phyloP scores from a whole-genome alignment of 1,284 basidiomycete species.

The Exobasidium cylindrosporum region DNA sequence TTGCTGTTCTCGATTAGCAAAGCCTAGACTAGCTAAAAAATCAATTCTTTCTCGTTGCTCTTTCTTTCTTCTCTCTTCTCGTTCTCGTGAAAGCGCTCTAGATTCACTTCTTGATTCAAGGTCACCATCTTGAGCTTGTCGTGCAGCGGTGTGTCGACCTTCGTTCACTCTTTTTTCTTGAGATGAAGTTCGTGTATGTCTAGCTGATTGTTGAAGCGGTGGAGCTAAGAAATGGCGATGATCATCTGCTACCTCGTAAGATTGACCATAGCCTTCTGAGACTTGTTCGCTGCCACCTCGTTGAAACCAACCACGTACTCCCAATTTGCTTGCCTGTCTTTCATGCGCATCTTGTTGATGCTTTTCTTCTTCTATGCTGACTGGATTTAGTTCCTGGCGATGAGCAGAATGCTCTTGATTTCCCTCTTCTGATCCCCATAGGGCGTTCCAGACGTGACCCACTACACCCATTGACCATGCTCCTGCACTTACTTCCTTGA shows the following conservation, averaged over 20 bases:
- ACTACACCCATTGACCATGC: conserved; percentile 4
- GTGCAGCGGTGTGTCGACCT: conserved; percentile 9
- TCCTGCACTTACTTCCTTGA: not conserved
- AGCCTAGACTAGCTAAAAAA: conserved; percentile 7
- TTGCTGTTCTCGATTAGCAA: not conserved
- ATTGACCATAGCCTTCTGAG: not conserved
- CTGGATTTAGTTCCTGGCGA: not conserved
- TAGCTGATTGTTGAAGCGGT: too few relatives aligned
- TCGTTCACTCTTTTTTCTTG: conserved; percentile 6
- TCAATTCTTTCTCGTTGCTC: conserved; percentile 7
- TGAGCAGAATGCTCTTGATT: not conserved
- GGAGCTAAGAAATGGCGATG: not conserved
- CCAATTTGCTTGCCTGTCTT: not conserved
- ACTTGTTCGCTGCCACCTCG: not conserved
- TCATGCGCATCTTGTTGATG: not conserved
- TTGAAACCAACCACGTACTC: conserved; percentile 13
- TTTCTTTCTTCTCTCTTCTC: not conserved
- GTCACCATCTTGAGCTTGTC: not conserved
- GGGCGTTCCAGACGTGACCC: conserved; percentile 6
- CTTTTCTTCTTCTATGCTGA: not conserved
- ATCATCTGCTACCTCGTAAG: not conserved
- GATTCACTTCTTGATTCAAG: not conserved
- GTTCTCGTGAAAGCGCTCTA: not conserved
- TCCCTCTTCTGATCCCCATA: conserved; percentile 5
- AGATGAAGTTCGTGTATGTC: conserved; percentile 12